Conservation (phyloP, 495 filamentous ascomycete genomes). For the Bacidia gigantensis region DNA sequence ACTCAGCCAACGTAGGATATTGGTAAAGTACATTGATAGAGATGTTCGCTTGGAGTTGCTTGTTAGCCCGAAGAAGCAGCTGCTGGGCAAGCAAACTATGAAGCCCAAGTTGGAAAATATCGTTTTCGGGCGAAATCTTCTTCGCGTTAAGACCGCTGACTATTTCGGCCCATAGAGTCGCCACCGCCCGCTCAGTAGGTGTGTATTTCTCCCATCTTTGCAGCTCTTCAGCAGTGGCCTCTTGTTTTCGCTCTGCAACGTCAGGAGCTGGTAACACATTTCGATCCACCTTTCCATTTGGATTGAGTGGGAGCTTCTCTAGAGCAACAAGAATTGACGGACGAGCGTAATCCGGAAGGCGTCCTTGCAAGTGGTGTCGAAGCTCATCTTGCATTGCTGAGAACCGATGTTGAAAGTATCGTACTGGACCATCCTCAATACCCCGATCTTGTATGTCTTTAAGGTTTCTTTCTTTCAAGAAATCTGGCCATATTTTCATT, state of each 20-base stretch:
- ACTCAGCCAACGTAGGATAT: slow-evolving; percentile 56
- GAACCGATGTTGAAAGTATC: slow-evolving; percentile 33
- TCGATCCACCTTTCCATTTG: slow-evolving; percentile 53
- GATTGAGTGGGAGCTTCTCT: slow-evolving; percentile 71
- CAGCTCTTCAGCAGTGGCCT: slow-evolving; percentile 25
- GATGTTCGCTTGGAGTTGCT: slow-evolving; percentile 51
- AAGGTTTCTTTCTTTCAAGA: slow-evolving; percentile 43
- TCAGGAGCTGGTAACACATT: slow-evolving; percentile 86
- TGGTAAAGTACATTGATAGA: slow-evolving; percentile 66
- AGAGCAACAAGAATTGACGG: slow-evolving; percentile 71
- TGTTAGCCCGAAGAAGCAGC: slow-evolving; percentile 57
- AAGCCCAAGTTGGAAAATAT: slow-evolving; percentile 82
- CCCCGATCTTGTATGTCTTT: slow-evolving; percentile 30
- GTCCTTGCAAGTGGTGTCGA: slow-evolving; percentile 56
- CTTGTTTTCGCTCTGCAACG: slow-evolving; percentile 44
- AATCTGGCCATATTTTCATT: slow-evolving; percentile 52
- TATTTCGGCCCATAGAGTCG: slow-evolving; percentile 51
- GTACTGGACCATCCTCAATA: slow-evolving; percentile 8
- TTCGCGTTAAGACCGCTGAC: slow-evolving; percentile 29
- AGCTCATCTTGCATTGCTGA: slow-evolving; percentile 54
- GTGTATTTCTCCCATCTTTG: slow-evolving; percentile 32
- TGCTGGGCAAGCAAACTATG: slow-evolving; percentile 81
- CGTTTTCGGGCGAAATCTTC: slow-evolving; percentile 22
- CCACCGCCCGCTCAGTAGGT: slow-evolving; percentile 53
- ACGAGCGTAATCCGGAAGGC: slow-evolving; percentile 69